Conservation (phyloP, 2,329 filamentous ascomycete genomes). For the Fusarium solani-melongenae region DNA sequence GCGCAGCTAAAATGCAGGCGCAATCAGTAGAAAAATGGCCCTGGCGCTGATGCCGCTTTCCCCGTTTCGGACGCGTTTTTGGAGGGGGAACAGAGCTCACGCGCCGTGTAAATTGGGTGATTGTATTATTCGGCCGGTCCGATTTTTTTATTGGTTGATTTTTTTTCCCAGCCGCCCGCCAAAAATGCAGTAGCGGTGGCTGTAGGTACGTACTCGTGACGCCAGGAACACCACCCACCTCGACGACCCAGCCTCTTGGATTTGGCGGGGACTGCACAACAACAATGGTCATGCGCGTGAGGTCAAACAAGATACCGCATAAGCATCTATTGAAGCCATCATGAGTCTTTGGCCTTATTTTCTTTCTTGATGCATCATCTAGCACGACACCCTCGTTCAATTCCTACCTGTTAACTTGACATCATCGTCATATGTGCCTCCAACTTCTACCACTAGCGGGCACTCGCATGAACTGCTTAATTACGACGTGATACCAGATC, state of each 20-base stretch:
- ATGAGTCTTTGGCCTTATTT: not conserved
- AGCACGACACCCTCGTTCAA: not conserved
- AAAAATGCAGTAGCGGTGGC: not conserved
- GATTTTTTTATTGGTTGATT: constrained; percentile 36
- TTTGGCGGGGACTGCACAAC: not conserved
- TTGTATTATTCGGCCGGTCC: constrained; percentile 8
- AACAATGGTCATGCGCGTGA: not conserved
- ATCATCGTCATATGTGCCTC: not conserved
- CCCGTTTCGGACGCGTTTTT: constrained; percentile 24
- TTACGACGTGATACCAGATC: not conserved
- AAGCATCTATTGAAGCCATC: not conserved
- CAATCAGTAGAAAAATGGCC: constrained; percentile 41
- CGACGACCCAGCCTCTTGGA: not conserved
- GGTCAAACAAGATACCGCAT: not conserved
- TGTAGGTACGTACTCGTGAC: not conserved
- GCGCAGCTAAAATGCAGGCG: constrained; percentile 23
- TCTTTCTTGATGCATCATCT: not conserved
- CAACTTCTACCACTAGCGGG: not conserved
- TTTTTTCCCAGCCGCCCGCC: constrained; percentile 11
- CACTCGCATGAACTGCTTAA: not conserved
- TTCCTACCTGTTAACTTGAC: not conserved
- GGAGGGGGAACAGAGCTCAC: not conserved
- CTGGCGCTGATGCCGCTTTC: constrained; percentile 12
- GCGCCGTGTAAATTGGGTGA: not conserved
- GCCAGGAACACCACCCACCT: not conserved